These are phyloP conservation scores for Purshia tridentata DNA, from an alignment of 306 rosid species.

Conservation along the genomic window DNA sequence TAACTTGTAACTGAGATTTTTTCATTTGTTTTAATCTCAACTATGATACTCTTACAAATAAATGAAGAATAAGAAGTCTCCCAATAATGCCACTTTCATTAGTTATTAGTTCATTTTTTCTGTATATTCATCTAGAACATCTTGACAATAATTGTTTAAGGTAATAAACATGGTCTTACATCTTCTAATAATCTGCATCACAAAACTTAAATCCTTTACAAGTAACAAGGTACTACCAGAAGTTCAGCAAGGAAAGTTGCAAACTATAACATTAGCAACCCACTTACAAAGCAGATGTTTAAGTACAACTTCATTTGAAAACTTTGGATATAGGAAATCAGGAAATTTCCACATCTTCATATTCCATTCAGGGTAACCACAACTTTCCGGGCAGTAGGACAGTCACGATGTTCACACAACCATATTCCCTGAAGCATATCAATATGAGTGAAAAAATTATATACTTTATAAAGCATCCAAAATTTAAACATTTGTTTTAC, in stretches of 20 bases:
- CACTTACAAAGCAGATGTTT: background rate
- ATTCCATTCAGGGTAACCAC: constrained; percentile 77
- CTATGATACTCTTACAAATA: too few species aligned
- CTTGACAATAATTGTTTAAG: too few species aligned
- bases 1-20: too few species aligned
- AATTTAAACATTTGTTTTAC: background rate
- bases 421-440: constrained; percentile 75
- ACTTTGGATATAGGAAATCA: background rate
- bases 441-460: background rate
- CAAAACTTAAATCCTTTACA: background rate
- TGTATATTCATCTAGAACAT: too few species aligned
- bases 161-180: background rate
- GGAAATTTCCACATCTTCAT: constrained; percentile 26
- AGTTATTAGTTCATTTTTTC: too few species aligned
- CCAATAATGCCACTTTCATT: too few species aligned
- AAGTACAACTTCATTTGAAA: background rate
- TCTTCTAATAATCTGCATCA: background rate
- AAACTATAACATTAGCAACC: background rate
- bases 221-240: background rate
- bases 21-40: too few species aligned
- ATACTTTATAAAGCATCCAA: background rate
- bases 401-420: constrained; percentile 85
- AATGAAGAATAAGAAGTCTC: too few species aligned
- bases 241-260: background rate
- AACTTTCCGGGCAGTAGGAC: constrained; percentile 59